Base-by-base conservation (phyloP, 2,329 filamentous ascomycete genomes). In the Trichoderma atroviride region DNA sequence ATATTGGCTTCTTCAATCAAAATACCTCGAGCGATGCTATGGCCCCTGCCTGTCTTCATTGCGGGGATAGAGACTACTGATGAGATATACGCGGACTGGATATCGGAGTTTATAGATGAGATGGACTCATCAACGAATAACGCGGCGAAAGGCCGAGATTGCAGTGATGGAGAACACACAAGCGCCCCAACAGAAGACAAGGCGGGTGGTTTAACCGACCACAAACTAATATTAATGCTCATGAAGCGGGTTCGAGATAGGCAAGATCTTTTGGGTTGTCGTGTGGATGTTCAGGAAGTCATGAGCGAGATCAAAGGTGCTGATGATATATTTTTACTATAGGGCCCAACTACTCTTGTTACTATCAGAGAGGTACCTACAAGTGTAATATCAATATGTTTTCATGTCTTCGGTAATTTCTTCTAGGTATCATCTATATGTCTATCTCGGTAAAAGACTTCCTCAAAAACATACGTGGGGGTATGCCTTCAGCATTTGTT, bases 31-130 rank as follows among this genome's bases (percentile, higher is more conserved):
- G 62, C 66, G n/a, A 68, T 68, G 66, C 29, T 68, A 14, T 68
- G 66, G 66, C 66, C 66, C 14, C 33, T 68, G 29, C 66, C 66
- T 10, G 47, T 68, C 10, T 55, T 61, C n/a, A 55, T 68, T 11
- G 56, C 66, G 16, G 66, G 56, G 29, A 61, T 69, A 11, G 66
- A 69, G 31, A 69, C 66, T 9, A 69, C 58, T 10, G 66, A 69
- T 22, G 58, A 62, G 14, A 62, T 63, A 40, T 43, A 69, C 37
- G 58, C 66, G 31, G 66, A 69, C 22, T 69, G 66, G 66, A 69
- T 69, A 13, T 47, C 55, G 13, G 66, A 31, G 11, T 69, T 69
- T 16, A 61, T 69, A 47, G 33, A 55, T 22, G 58, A 69, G 27
- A 59, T 69, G 47, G 43, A 47, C 4, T 33, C 47, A 33, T 55